Evolutionary conservation across 2,329 filamentous ascomycete genomes (phyloP).

Genomic region (Coleophoma eucalyptorum): DNA sequence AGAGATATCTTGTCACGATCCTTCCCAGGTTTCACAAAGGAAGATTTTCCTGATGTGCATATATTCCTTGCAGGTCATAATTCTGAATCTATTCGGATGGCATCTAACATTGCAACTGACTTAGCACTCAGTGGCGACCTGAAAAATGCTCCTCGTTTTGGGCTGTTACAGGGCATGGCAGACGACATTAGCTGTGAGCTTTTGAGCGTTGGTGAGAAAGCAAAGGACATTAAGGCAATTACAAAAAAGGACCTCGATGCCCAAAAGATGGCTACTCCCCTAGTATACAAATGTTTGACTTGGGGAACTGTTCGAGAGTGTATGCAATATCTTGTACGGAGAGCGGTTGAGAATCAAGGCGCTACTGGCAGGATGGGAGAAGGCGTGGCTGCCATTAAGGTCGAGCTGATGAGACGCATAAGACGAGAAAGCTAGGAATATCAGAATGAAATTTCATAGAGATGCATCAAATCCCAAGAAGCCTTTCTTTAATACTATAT

Average conservation of each 20-base stretch:
- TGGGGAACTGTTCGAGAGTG: slow-evolving; percentile 36
- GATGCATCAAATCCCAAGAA: too few relatives aligned
- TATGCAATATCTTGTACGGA: slow-evolving; percentile 31
- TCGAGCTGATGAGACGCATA: neutral
- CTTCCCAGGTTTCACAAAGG: slow-evolving; percentile 29
- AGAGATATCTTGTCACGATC: slow-evolving; percentile 45
- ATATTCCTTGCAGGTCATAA: slow-evolving; percentile 81
- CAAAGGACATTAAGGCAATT: neutral
- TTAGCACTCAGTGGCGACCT: slow-evolving; percentile 49
- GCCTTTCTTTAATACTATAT: too few relatives aligned
- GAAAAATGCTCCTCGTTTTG: slow-evolving; percentile 49
- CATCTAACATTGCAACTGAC: slow-evolving; percentile 45
- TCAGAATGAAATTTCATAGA: too few relatives aligned
- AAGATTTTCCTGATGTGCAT: slow-evolving; percentile 32
- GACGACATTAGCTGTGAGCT: slow-evolving; percentile 73
- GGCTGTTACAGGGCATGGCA: slow-evolving; percentile 88
- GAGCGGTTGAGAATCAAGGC: slow-evolving; percentile 35
- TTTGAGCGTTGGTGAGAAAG: slow-evolving; percentile 30
- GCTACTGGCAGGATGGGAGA: slow-evolving; percentile 16
- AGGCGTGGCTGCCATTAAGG: neutral
- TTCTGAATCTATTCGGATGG: slow-evolving; percentile 2
- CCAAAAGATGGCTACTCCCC: slow-evolving; percentile 22
- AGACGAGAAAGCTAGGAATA: too few relatives aligned
- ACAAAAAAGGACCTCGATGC: neutral
- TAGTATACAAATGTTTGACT: slow-evolving; percentile 37